Base-by-base conservation (phyloP, 306 rosid species). In the Glycine latifolia region DNA sequence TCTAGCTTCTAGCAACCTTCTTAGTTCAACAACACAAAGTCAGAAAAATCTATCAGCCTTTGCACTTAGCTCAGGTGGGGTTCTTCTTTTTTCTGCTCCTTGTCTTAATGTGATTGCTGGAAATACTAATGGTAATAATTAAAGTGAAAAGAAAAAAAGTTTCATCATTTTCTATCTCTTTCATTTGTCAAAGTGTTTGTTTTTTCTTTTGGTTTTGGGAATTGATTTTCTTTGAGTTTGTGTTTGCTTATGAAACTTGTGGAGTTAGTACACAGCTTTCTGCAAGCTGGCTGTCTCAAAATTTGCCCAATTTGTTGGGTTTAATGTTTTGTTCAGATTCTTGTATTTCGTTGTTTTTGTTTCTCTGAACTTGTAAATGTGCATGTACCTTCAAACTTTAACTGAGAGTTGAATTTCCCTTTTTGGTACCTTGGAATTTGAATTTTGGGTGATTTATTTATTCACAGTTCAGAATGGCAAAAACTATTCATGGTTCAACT, bases 221-320 rank as follows among this genome's bases (percentile, higher is more conserved):
- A 20, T 41, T 67, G 10, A 66, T 65, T 75, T 73, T 61, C 48
- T 69, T 10, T 33, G 67, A 60, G 20, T 55, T 6, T 3, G 17
- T 65, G 62, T 46, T 43, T 39, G 8, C 39, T 44, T 58, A 10
- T 49, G 76, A 61, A 26, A 12, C 61, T 84, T 20, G 39, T 7
- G 3, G 47, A 71, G 33, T 72, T 47, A 8, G 10, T 59, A 5
- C 5, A 37, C 33, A 72, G 68, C 80, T 65, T 65, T 47, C 47
- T 73, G 44, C 5, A 39, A 39, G 44, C 44, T 4, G 44, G 44
- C 44, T 39, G 41, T 49, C 44, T 68, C 79, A 14, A 35, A 69
- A 4, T 79, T 82, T 62, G 31, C 86, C 47, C 54, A 53, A 69
- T 79, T 79, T 73, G 78, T 73, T 78, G 33, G 41, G 70, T 78